Percentiles rank a stretch among this genome's conserved stretches.
These are phyloP conservation scores for Eimeria sp. DNA, from an alignment of 169 alveolate genomes.

Conservation along the genomic window DNA sequence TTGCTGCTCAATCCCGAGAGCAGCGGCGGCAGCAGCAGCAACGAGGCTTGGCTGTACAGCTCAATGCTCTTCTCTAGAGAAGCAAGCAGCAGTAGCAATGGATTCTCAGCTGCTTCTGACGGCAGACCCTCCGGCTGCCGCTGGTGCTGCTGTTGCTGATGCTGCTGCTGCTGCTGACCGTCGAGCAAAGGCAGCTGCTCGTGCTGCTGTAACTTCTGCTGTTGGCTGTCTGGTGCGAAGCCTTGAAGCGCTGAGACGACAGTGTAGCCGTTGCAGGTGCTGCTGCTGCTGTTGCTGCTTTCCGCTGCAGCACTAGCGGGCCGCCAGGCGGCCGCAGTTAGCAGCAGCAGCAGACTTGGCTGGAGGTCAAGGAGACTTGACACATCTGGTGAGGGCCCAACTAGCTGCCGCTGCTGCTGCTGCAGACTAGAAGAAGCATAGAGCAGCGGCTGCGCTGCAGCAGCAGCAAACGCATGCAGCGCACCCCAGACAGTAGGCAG, in stretches of 20 bases:
- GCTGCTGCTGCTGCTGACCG: slow-evolving; percentile 1
- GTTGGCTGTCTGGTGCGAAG: slow-evolving; percentile 5
- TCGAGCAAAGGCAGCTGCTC: background rate
- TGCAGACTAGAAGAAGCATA: background rate
- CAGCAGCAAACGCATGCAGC: slow-evolving; percentile 70
- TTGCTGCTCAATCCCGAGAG: slow-evolving; percentile 1
- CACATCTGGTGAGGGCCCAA: background rate
- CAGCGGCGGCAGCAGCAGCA: slow-evolving; percentile 61
- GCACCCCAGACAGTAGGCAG: slow-evolving; percentile 57
- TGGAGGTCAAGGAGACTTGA: slow-evolving; percentile 11
- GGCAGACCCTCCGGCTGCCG: background rate
- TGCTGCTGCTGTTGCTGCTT: slow-evolving; percentile 39
- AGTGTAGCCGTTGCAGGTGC: slow-evolving; percentile 31
- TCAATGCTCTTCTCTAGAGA: slow-evolving; percentile 13
- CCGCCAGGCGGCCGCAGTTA: slow-evolving; percentile 62
- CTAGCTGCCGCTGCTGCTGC: slow-evolving; percentile 62
- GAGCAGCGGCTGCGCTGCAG: slow-evolving; percentile 63
- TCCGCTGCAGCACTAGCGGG: background rate
- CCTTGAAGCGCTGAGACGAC: background rate
- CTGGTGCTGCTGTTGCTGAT: background rate
- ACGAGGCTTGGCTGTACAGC: background rate
- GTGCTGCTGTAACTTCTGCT: background rate
- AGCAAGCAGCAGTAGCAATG: slow-evolving; percentile 50
- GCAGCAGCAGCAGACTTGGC: slow-evolving; percentile 67
- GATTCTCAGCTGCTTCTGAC: background rate